Conservation (phyloP, 2,329 filamentous ascomycete species). For the Trichoderma harzianum region DNA sequence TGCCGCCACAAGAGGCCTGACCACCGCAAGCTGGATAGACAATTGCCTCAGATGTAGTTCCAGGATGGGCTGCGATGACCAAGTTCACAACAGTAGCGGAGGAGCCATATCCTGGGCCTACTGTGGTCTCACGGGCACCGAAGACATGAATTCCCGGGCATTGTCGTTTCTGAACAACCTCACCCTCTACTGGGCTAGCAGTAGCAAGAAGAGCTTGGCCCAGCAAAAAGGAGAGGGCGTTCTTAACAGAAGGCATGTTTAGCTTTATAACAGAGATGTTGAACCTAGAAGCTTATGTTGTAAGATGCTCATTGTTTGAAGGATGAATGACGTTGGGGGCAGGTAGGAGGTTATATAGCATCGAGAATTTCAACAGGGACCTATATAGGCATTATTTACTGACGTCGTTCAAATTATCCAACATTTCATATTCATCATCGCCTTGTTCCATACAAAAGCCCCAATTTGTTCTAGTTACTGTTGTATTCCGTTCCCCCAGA, state of each 20-base stretch:
- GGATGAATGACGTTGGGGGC: background rate
- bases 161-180: background rate
- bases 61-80: slow-evolving; percentile 45
- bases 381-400: background rate
- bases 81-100: slow-evolving; percentile 48
- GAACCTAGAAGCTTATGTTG: background rate
- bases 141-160: slow-evolving; percentile 40
- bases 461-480: background rate
- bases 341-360: background rate
- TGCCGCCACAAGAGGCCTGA: slow-evolving; percentile 53
- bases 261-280: background rate
- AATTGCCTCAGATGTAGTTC: slow-evolving; percentile 54
- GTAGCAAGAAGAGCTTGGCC: slow-evolving; percentile 1
- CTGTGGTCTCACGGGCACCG: slow-evolving; percentile 48
- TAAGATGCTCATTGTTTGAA: background rate
- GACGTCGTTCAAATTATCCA: background rate
- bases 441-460: background rate
- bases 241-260: slow-evolving; percentile 7
- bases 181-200: background rate
- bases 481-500: background rate
- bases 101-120: slow-evolving; percentile 50
- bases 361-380: background rate
- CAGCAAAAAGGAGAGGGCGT: background rate
- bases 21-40: slow-evolving; percentile 62
- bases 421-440: background rate